phyloP scores from a whole-genome alignment of 108 stramenopile genomes.

The Fistulifera pelliculosa region DNA sequence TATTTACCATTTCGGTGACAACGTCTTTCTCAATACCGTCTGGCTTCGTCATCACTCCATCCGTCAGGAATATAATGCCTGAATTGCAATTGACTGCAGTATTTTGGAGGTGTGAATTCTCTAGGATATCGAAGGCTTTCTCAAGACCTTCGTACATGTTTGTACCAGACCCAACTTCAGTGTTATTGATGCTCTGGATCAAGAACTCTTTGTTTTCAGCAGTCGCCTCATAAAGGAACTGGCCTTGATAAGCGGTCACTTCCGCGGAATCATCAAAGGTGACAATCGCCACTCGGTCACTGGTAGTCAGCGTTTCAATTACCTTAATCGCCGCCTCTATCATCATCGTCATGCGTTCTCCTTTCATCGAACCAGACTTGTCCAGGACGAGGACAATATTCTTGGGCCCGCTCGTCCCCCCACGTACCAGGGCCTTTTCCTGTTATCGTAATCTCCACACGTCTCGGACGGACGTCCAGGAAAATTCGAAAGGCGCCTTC shows the following conservation, averaged over 20 bases:
- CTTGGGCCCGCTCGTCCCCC: slow-evolving; percentile 47
- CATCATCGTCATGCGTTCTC: slow-evolving; percentile 15
- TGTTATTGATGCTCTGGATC: not conserved
- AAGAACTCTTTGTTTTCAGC: slow-evolving; percentile 7
- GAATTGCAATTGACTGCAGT: slow-evolving; percentile 8
- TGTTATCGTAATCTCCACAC: slow-evolving; percentile 51
- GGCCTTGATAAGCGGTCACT: slow-evolving; percentile 15
- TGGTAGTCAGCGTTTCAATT: slow-evolving; percentile 31
- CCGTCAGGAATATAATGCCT: slow-evolving; percentile 30
- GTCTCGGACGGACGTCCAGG: slow-evolving; percentile 29
- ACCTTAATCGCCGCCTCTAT: slow-evolving; percentile 34
- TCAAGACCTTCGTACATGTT: slow-evolving; percentile 14
- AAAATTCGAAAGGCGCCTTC: slow-evolving; percentile 48
- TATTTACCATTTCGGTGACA: slow-evolving; percentile 5
- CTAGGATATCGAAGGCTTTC: slow-evolving; percentile 12
- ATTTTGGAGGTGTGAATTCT: not conserved
- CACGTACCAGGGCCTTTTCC: slow-evolving; percentile 61
- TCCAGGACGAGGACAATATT: slow-evolving; percentile 60
- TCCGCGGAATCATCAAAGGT: slow-evolving; percentile 15
- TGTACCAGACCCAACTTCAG: slow-evolving; percentile 1
- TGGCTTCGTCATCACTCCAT: slow-evolving; percentile 17
- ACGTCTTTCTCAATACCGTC: slow-evolving; percentile 3
- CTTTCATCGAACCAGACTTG: slow-evolving; percentile 35
- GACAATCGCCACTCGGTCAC: slow-evolving; percentile 36
- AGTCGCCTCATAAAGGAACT: slow-evolving; percentile 20